Percentiles rank a stretch among this genome's conserved stretches.
These are phyloP conservation scores for Wolfiporia cocos DNA, from an alignment of 1,284 basidiomycete species.

Conservation along the genomic window DNA sequence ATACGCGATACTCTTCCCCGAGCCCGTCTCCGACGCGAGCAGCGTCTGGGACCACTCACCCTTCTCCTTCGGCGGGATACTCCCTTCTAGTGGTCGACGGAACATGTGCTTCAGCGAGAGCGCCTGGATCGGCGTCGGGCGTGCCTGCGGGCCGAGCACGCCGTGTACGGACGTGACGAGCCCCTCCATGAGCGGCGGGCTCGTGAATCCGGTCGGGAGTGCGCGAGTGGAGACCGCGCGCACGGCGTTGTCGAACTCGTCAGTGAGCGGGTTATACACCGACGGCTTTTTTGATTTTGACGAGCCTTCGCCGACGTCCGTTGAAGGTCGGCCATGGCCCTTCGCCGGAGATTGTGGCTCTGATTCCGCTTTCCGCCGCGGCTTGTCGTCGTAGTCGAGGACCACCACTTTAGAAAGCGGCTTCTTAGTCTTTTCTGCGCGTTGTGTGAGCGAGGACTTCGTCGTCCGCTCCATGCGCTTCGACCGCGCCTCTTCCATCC, in stretches of 20 bases:
- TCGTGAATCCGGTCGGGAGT: slow-evolving; percentile 40
- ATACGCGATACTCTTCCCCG: slow-evolving; percentile 88
- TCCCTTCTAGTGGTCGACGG: slow-evolving; percentile 16
- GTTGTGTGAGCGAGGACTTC: too few relatives aligned
- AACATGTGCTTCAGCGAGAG: slow-evolving; percentile 62
- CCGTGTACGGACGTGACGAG: slow-evolving; percentile 50
- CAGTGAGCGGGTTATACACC: slow-evolving; percentile 27
- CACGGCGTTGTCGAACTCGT: slow-evolving; percentile 34
- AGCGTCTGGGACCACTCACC: slow-evolving; percentile 50
- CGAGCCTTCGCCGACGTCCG: not conserved
- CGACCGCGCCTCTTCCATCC: too few relatives aligned
- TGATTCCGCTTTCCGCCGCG: too few relatives aligned
- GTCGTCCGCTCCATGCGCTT: too few relatives aligned
- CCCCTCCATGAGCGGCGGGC: slow-evolving; percentile 63
- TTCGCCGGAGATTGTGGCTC: too few relatives aligned
- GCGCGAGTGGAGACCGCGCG: slow-evolving; percentile 15
- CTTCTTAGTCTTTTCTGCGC: too few relatives aligned
- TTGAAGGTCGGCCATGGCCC: too few relatives aligned
- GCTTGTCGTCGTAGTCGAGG: too few relatives aligned
- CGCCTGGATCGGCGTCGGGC: slow-evolving; percentile 71
- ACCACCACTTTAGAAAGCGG: too few relatives aligned
- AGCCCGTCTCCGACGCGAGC: slow-evolving; percentile 83
- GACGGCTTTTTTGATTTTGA: slow-evolving; percentile 9
- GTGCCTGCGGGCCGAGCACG: slow-evolving; percentile 45
- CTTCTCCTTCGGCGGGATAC: slow-evolving; percentile 8